Percentiles rank a stretch among this genome's conserved stretches.
These are phyloP conservation scores for Hyaloscypha hepaticicola DNA, from an alignment of 495 filamentous ascomycete species.

Conservation along the genomic window DNA sequence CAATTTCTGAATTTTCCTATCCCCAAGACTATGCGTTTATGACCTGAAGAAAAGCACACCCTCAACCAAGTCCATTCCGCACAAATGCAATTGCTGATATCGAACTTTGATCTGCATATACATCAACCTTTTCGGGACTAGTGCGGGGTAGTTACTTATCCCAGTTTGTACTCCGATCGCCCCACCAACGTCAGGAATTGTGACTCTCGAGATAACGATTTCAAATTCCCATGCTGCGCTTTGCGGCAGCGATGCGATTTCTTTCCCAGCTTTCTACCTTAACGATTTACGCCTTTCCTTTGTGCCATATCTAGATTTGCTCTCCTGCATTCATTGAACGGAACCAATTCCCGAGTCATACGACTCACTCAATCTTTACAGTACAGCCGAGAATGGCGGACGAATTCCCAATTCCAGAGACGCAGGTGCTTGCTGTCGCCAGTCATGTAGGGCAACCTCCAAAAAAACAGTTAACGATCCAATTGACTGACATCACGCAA, in stretches of 20 bases:
- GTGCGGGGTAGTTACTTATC: constrained; percentile 27
- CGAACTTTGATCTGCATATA: constrained; percentile 6
- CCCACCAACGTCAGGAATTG: constrained; percentile 20
- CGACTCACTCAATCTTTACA: neutral
- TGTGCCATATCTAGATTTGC: neutral
- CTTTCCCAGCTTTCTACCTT: neutral
- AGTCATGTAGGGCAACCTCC: constrained; percentile 80
- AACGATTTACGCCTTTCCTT: constrained; percentile 11
- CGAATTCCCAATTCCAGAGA: constrained; percentile 68
- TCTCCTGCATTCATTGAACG: neutral
- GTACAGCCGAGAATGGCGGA: neutral
- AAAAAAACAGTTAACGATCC: neutral
- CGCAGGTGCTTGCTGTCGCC: constrained; percentile 85
- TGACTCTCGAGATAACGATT: constrained; percentile 15
- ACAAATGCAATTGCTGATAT: neutral
- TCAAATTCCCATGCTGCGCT: neutral
- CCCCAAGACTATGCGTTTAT: constrained; percentile 9
- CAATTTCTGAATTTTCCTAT: neutral
- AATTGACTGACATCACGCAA: constrained; percentile 37
- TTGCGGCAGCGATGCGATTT: neutral
- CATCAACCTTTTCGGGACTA: constrained; percentile 17
- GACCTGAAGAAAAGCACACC: constrained; percentile 20
- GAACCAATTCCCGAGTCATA: neutral
- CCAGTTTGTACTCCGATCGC: neutral
- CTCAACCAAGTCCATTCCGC: neutral